A percentile compares a stretch with the other conserved stretches of the same genome.
phyloP scores from a whole-genome alignment of 805 yeast species.

The Candida glaebosa region DNA sequence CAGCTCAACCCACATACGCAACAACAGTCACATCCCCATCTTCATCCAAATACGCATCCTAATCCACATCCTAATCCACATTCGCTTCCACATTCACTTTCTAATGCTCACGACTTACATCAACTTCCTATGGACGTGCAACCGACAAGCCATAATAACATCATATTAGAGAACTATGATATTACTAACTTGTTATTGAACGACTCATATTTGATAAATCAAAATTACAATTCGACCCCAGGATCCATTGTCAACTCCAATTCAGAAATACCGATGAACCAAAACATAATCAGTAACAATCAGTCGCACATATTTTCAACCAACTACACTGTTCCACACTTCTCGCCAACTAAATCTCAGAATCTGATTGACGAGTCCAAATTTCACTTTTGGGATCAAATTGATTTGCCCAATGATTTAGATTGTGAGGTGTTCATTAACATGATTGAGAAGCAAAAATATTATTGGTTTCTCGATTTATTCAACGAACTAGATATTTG shows the following conservation, averaged over 20 bases:
- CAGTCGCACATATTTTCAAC: neutral
- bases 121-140: neutral
- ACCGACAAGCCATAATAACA: conserved; percentile 7
- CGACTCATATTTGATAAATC: conserved; percentile 12
- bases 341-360: conserved; percentile 1
- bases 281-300: neutral
- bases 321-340: neutral
- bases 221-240: conserved; percentile 2
- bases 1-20: neutral
- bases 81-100: too few relatives aligned
- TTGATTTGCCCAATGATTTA: conserved; percentile 11
- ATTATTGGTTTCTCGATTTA: conserved; percentile 38
- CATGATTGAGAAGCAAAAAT: conserved; percentile 30
- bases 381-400: neutral
- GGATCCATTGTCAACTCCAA: neutral
- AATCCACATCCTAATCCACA: neutral
- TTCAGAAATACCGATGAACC: neutral
- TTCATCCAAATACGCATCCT: neutral
- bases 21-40: neutral
- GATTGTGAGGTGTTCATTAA: conserved; percentile 18
- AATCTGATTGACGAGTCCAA: neutral
- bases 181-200: conserved; percentile 23
- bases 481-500: conserved; percentile 37
- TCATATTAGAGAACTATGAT: conserved; percentile 21
- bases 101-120: neutral